Evolutionary conservation across 1,284 basidiomycete genomes (phyloP), one percentile per base, ranked within the genome.

Genomic region (Ganoderma multipileum): DNA sequence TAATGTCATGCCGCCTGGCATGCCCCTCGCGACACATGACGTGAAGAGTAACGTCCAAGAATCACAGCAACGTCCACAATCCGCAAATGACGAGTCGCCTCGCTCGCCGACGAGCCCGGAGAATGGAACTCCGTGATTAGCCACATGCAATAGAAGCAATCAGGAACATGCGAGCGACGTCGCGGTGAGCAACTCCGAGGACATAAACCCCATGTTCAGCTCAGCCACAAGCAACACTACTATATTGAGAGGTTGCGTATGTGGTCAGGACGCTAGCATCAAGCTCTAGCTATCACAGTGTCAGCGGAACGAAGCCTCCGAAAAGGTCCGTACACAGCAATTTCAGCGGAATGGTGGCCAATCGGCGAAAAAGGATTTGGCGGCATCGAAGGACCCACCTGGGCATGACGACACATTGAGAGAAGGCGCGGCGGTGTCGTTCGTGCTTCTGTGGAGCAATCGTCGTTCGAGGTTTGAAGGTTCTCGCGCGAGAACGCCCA

Each of bases 341-440:
- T n/a, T 18, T 6, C 20, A 38, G 18, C 55, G 36, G 8, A 38
- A 12, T 9, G 11, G 11, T 58, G n/a, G 33, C 55, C 33, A 58
- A 58, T 58, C 55, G 55, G 55, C 18, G 30, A 58, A 58, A 58
- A 36, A n/a, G 33, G 16, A 18, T 38, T n/a, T 9, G 7, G 28
- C 30, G 20, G 16, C 14, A 55, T 33, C 54, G 20, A 38, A 59
- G 42, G 16, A 71, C 72, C 23, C 20, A 73, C 72, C 72, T 66
- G 72, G 69, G 63, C 72, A 73, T 55, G 69, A 73, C 62, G 69
- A 71, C 66, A 69, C 72, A 61, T 71, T 73, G 38, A 62, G 63
- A 41, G 72, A 71, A 63, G 64, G 68, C 11, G 20, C 9, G 28
- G 20, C 6, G 28, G 33, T 64, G 30, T 66, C 64, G 47, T 65